Evolutionary conservation across 2,329 filamentous ascomycete genomes (phyloP), one percentile per base, ranked within the genome.

Genomic region (Ophiostoma ulmi): DNA sequence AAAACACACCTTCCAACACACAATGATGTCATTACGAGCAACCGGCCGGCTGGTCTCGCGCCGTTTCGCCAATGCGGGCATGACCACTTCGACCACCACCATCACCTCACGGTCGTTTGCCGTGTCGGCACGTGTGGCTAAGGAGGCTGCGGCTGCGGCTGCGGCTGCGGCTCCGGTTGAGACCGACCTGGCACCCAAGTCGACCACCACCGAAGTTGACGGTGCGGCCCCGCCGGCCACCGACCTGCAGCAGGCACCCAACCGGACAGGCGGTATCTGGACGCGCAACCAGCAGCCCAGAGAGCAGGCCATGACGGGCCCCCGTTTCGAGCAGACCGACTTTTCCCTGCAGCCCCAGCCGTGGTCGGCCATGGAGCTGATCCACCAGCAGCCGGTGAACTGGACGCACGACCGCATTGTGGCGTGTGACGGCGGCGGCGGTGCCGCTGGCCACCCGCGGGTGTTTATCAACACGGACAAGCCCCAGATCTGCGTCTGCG

Each of bases 401-500:
- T 99, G 95, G 94, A 92, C 90, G 72, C 90, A 97, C 79, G 87
- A 92, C 74, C 87, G 89, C 73, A 81, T 91, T 67, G 94, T 96
- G 69, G 89, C 89, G 64, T 99, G 95, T 79, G 94, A 98, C 77
- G 95, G 95, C 72, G 95, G 94, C 72, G 94, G 94, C 75, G 95
- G 94, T 65, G 90, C 94, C 41, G 83, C 92, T 70, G 95, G 95
- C 63, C 95, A 99, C 80, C 95, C 95, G 68, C 88, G 88, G 78
- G 91, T 99, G 82, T 99, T 93, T 80, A 99, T 99, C 87, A 99
- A 99, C 83, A 90, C 91, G 75, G 95, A 99, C 82, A 98, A 97
- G 86, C 92, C 95, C 63, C 90, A 98, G 84, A 97, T 99, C 77
- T 88, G 58, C 68, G 84, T 85, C 79, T 99, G 95, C 85, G 90